Evolutionary conservation across 495 filamentous ascomycete genomes (phyloP).

Genomic region (Lasiosphaeria ovina): DNA sequence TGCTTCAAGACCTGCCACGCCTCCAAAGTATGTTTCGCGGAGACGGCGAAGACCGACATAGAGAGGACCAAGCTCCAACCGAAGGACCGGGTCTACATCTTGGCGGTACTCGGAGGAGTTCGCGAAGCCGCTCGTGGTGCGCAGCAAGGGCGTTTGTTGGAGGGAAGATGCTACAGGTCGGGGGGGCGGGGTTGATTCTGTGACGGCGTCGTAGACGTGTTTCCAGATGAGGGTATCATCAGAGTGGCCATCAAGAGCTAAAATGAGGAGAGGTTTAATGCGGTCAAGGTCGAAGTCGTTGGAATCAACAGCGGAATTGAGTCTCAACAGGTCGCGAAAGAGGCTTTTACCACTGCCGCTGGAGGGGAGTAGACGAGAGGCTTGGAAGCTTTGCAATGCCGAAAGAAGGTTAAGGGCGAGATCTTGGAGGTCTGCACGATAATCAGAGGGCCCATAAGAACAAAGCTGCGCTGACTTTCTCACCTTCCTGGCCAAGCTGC

Average conservation of each 20-base stretch:
- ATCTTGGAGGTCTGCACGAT: slow-evolving; percentile 21
- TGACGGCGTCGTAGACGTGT: slow-evolving; percentile 30
- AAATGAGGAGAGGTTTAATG: slow-evolving; percentile 34
- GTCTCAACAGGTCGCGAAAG: slow-evolving; percentile 23
- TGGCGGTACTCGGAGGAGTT: slow-evolving; percentile 44
- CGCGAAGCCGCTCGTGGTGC: slow-evolving; percentile 42
- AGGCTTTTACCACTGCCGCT: slow-evolving; percentile 19
- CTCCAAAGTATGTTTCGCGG: slow-evolving; percentile 38
- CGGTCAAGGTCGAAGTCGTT: slow-evolving; percentile 37
- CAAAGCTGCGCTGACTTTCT: slow-evolving; percentile 16
- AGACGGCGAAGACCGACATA: slow-evolving; percentile 36
- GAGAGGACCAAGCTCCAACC: slow-evolving; percentile 33
- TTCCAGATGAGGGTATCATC: slow-evolving; percentile 33
- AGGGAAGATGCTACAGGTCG: slow-evolving; percentile 34
- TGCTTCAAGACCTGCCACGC: slow-evolving; percentile 29
- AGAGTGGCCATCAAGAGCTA: slow-evolving; percentile 21
- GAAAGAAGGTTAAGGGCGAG: slow-evolving; percentile 19
- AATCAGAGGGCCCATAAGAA: slow-evolving; percentile 19
- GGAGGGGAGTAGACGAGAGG: slow-evolving; percentile 26
- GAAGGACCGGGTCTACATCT: slow-evolving; percentile 41
- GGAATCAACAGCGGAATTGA: slow-evolving; percentile 30
- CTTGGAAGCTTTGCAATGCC: slow-evolving; percentile 27
- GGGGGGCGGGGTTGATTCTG: slow-evolving; percentile 37
- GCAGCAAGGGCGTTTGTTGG: slow-evolving; percentile 40
- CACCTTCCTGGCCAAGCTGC: slow-evolving; percentile 34